Percentiles rank a stretch among this genome's conserved stretches.
phyloP scores from a whole-genome alignment of 345 rosid species.

The Hypericum perforatum region DNA sequence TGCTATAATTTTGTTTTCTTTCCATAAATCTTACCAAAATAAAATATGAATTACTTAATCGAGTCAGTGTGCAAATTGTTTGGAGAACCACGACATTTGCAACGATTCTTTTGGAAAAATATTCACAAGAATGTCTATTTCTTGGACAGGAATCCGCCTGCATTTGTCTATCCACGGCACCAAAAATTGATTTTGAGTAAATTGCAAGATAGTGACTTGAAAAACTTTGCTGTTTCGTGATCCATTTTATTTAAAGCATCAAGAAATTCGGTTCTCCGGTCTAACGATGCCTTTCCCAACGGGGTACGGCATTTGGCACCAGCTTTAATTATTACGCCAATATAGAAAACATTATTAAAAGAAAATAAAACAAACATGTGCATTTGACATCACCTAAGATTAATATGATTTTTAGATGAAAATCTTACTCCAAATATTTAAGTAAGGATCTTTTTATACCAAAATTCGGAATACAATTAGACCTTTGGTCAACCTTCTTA shows the following conservation, averaged over 20 bases:
- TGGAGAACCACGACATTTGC: slow-evolving; percentile 12
- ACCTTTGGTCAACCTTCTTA: too few relatives aligned
- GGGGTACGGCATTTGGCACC: slow-evolving; percentile 2
- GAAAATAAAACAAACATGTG: too few relatives aligned
- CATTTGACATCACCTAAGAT: too few relatives aligned
- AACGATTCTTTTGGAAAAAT: slow-evolving; percentile 17
- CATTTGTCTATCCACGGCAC: slow-evolving; percentile 6
- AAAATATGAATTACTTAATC: too few relatives aligned
- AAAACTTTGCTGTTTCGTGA: slow-evolving; percentile 15
- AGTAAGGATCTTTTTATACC: too few relatives aligned
- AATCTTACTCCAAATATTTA: too few relatives aligned
- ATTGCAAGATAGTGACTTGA: slow-evolving; percentile 19
- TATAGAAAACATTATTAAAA: too few relatives aligned
- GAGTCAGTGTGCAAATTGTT: too few relatives aligned
- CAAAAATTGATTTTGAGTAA: slow-evolving; percentile 12
- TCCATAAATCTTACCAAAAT: too few relatives aligned
- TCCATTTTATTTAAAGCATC: slow-evolving; percentile 12
- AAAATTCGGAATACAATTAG: too few relatives aligned
- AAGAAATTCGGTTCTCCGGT: slow-evolving; percentile 34
- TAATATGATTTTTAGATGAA: too few relatives aligned
- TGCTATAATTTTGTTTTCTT: too few relatives aligned
- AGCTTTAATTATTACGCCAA: not conserved
- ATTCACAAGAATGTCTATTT: slow-evolving; percentile 26
- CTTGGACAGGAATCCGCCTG: slow-evolving; percentile 10
- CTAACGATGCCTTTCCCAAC: not conserved